Evolutionary conservation across 352 stramenopile genomes (phyloP), one percentile per base, ranked within the genome.

Genomic region (Phytophthora lateralis): DNA sequence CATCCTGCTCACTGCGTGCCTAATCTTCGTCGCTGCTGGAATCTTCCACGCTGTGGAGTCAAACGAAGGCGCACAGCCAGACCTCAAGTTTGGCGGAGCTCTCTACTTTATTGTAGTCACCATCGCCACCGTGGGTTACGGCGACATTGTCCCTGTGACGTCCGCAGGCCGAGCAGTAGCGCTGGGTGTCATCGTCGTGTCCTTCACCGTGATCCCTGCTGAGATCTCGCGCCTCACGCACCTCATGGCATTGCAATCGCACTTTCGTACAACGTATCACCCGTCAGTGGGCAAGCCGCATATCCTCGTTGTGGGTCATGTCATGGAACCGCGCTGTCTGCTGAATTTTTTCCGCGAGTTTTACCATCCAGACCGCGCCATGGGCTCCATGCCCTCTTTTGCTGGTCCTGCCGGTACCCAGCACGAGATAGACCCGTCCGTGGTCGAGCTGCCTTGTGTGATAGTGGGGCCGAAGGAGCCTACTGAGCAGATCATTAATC

Each of bases 31-130:
- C 17, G 69, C 80, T 4, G 80, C 80, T 1, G 77, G 77, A 3
- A 51, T 88, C 18, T 90, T 86, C 44, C 78, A 90, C 44, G 76
- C 71, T 1, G 74, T 86, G 11, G 80, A 90, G 49, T 73, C 61
- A 45, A 66, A 61, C 37, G 66, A 43, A 17, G 41, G 35, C 0
- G 55, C 54, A 1, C 58, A 80, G 2, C 68, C 64, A 0, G n/a
- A 60, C 2, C 57, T 90, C n/a, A 64, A 62, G n/a, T 85, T 86
- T 20, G 80, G 75, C 15, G 78, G 83, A 8, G 63, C 75, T 27
- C 73, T 90, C 27, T 89, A 89, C 62, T 89, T 79, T 37, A 59
- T 89, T 12, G 55, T 89, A 11, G 78, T 85, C 20, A 88, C 78
- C 10, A 79, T 85, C 27, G 61, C 78, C 0, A 88, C 78, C 0